phyloP scores from a whole-genome alignment of 805 yeast genomes.

The Candida glaebosa region DNA sequence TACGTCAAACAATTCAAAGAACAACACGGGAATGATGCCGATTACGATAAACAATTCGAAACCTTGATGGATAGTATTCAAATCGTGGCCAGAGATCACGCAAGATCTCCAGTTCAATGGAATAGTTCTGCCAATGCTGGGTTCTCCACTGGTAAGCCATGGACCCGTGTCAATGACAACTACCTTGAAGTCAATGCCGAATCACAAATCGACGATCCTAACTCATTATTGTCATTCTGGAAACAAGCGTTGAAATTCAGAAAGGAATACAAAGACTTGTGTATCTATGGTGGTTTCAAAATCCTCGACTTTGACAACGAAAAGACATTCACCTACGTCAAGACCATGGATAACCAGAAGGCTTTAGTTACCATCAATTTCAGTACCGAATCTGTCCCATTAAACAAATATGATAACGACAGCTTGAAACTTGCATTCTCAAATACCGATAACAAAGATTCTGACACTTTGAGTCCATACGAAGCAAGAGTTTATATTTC shows the following conservation, averaged over 20 bases:
- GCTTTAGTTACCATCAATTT: constrained; percentile 46
- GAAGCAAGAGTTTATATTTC: constrained; percentile 41
- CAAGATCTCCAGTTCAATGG: constrained; percentile 60
- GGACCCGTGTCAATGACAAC: constrained; percentile 52
- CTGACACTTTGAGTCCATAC: constrained; percentile 34
- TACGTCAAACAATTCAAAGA: constrained; percentile 32
- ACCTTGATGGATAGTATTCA: constrained; percentile 31
- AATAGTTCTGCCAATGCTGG: constrained; percentile 42
- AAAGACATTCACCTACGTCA: constrained; percentile 39
- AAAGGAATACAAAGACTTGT: constrained; percentile 40
- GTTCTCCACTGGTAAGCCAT: constrained; percentile 46
- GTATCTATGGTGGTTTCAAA: constrained; percentile 46
- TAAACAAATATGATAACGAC: constrained; percentile 21
- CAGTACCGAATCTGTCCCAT: constrained; percentile 27
- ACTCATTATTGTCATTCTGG: constrained; percentile 47
- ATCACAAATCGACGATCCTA: constrained; percentile 41
- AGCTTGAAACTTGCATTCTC: constrained; percentile 31
- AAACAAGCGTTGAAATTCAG: constrained; percentile 40
- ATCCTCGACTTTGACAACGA: constrained; percentile 42
- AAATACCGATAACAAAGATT: constrained; percentile 21
- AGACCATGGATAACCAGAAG: constrained; percentile 29
- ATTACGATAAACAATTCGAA: constrained; percentile 19
- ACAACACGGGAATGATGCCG: constrained; percentile 22
- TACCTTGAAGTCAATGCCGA: constrained; percentile 48
- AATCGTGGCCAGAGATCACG: constrained; percentile 47